phyloP scores from a whole-genome alignment of 169 alveolate genomes.

The Cryptosporidium bovis region DNA sequence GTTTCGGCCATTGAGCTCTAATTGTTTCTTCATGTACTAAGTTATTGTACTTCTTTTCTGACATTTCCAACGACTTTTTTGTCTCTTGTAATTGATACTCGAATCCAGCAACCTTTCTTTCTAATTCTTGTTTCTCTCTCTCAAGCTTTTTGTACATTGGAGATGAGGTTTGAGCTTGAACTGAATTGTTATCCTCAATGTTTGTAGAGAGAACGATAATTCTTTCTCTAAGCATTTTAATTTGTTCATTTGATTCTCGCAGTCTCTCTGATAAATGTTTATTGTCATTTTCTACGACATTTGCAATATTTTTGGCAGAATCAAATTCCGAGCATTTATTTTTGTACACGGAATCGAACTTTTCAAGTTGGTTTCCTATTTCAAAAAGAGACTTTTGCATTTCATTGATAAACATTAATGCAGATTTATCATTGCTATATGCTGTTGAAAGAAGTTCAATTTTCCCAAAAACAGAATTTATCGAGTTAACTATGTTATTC shows the following conservation, averaged over 20 bases:
- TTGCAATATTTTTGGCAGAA: constrained; percentile 25
- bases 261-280: constrained; percentile 60
- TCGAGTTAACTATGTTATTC: constrained; percentile 12
- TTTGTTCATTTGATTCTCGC: constrained; percentile 65
- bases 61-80: constrained; percentile 14
- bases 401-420: constrained; percentile 39
- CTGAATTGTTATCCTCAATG: constrained; percentile 50
- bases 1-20: constrained; percentile 44
- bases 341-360: constrained; percentile 21
- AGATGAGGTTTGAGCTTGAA: constrained; percentile 42
- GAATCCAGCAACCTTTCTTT: constrained; percentile 15
- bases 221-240: constrained; percentile 61
- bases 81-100: constrained; percentile 27
- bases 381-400: constrained; percentile 47
- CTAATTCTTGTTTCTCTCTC: constrained; percentile 38
- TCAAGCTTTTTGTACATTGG: constrained; percentile 60
- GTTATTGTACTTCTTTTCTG: constrained; percentile 21
- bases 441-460: constrained; percentile 35
- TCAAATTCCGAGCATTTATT: constrained; percentile 47
- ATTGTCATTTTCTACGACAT: constrained; percentile 49
- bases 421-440: constrained; percentile 25
- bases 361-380: constrained; percentile 37
- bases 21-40: constrained; percentile 26
- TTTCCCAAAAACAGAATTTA: constrained; percentile 29
- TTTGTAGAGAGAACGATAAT: constrained; percentile 43